These are phyloP conservation scores for Lojkania enalia DNA, from an alignment of 2,329 filamentous ascomycete species.

Conservation along the genomic window DNA sequence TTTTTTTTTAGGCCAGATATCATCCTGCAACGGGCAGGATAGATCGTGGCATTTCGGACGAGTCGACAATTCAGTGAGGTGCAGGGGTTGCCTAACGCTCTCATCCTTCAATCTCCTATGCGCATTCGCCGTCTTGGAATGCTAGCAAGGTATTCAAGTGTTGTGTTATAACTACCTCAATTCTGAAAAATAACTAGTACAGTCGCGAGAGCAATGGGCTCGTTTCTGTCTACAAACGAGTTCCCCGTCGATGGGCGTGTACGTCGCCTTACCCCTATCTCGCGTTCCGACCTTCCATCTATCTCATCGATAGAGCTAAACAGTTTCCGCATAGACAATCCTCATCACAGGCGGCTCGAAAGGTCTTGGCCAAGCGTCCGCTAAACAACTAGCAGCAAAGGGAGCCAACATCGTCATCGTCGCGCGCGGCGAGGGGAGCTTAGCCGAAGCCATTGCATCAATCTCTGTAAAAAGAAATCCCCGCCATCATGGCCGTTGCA, in stretches of 20 bases:
- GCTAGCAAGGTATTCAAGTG: too few relatives aligned
- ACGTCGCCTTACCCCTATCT: neutral
- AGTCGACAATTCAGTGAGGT: too few relatives aligned
- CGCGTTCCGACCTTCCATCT: neutral
- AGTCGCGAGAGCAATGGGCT: conserved; percentile 8
- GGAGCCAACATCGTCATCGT: conserved; percentile 18
- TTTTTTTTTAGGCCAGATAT: too few relatives aligned
- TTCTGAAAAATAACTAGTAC: too few relatives aligned
- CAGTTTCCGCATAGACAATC: conserved; percentile 7
- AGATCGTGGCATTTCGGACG: too few relatives aligned
- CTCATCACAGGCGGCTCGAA: conserved; percentile 21
- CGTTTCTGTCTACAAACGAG: conserved; percentile 11
- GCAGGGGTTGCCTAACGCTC: too few relatives aligned
- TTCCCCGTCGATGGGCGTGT: conserved; percentile 16
- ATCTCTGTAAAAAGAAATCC: too few relatives aligned
- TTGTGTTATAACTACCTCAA: too few relatives aligned
- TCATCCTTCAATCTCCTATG: too few relatives aligned
- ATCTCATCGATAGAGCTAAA: neutral
- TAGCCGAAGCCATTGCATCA: conserved; percentile 10
- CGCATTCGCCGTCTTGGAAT: too few relatives aligned
- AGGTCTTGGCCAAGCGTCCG: conserved; percentile 16
- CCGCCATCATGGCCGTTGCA: conserved; percentile 1
- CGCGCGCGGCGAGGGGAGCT: conserved; percentile 12
- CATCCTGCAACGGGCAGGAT: too few relatives aligned
- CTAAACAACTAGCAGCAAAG: conserved; percentile 17